Percentiles rank a stretch among this genome's conserved stretches.
These are phyloP conservation scores for Hymenoscyphus repandus DNA, from an alignment of 2,329 filamentous ascomycete genomes.

Conservation along the genomic window DNA sequence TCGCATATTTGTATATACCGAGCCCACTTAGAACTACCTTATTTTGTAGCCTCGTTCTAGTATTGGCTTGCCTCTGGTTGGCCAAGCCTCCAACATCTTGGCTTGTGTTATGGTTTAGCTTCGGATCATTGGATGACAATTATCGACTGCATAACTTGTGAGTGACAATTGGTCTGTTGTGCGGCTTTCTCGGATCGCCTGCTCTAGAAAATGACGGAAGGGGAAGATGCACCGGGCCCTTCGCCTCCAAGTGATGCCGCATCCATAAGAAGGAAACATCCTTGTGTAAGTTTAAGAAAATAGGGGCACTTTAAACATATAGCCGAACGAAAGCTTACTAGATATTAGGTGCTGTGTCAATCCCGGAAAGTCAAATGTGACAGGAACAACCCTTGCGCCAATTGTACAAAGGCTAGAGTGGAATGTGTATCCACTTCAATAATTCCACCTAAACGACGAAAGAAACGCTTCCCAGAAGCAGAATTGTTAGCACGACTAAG, in stretches of 20 bases:
- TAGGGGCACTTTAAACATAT: no score
- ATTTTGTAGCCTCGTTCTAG: no score
- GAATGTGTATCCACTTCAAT: constrained; percentile 21
- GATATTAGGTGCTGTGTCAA: constrained; percentile 20
- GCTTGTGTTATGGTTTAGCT: no score
- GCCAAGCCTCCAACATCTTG: no score
- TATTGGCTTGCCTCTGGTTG: no score
- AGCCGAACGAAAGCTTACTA: neutral
- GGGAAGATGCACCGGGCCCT: neutral
- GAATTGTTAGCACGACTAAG: constrained; percentile 25
- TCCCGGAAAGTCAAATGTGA: constrained; percentile 29
- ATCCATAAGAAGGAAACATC: constrained; percentile 13
- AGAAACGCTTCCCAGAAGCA: constrained; percentile 25
- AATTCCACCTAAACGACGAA: constrained; percentile 21
- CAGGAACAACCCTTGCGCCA: constrained; percentile 23
- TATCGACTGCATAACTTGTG: no score
- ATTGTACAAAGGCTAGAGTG: constrained; percentile 23
- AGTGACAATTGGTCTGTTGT: no score
- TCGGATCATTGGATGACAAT: no score
- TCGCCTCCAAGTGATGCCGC: neutral
- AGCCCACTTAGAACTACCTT: no score
- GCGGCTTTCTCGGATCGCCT: no score
- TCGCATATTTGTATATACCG: no score
- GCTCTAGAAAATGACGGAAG: neutral
- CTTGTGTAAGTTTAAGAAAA: constrained; percentile 12